Conservation (phyloP, 768 basidiomycete species). For the Russula foetens region DNA sequence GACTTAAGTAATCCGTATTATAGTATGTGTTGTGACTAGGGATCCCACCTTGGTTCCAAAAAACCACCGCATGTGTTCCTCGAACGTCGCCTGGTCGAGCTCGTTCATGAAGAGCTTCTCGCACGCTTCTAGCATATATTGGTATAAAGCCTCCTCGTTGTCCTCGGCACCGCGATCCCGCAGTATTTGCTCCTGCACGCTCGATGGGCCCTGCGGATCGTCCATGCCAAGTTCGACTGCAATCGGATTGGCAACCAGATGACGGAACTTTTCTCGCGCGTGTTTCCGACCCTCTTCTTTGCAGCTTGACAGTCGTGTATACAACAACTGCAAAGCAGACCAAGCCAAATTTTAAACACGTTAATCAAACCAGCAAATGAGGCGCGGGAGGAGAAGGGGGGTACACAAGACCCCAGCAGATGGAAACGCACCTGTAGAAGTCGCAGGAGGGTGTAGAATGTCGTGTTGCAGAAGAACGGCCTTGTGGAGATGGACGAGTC, state of each 20-base stretch:
- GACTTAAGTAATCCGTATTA: conserved; percentile 23
- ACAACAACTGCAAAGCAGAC: conserved; percentile 58
- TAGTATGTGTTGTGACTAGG: neutral
- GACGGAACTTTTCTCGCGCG: conserved; percentile 56
- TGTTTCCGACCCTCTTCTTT: conserved; percentile 71
- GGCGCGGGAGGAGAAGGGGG: no score
- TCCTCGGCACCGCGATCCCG: conserved; percentile 39
- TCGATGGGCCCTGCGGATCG: conserved; percentile 69
- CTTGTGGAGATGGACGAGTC: conserved; percentile 30
- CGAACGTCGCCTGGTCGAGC: conserved; percentile 84
- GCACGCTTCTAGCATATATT: conserved; percentile 81
- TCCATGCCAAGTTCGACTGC: conserved; percentile 80
- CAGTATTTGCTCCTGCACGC: conserved; percentile 57
- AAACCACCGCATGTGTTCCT: conserved; percentile 94
- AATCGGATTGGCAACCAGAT: conserved; percentile 67
- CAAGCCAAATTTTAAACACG: neutral
- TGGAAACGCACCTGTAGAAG: conserved; percentile 65
- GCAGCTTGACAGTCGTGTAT: conserved; percentile 79
- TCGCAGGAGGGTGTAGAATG: conserved; percentile 85
- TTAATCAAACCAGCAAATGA: neutral
- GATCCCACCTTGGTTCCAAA: conserved; percentile 69
- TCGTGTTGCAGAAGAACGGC: conserved; percentile 86
- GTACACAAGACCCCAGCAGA: neutral
- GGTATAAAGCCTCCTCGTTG: conserved; percentile 66
- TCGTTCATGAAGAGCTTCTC: conserved; percentile 93